These are phyloP conservation scores for Arctium minus DNA, from an alignment of 129 eudicot species.

Conservation along the genomic window DNA sequence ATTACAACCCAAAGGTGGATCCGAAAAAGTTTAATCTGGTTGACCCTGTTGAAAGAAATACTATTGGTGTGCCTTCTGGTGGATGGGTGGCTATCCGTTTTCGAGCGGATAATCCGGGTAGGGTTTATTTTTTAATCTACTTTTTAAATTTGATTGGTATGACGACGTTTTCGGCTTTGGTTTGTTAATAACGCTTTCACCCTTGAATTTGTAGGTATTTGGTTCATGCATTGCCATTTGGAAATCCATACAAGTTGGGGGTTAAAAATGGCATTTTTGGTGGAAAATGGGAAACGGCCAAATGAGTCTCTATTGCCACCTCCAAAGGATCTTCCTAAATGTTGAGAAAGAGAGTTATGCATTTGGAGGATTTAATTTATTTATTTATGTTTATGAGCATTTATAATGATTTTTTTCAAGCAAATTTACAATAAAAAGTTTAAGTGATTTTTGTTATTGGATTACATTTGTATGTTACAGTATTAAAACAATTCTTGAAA, in stretches of 20 bases:
- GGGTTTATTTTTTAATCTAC: background rate
- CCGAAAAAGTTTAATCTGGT: conserved; percentile 62
- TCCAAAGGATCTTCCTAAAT: conserved; percentile 57
- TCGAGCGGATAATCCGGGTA: conserved; percentile 87
- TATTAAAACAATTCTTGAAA: too few species aligned
- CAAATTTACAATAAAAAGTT: background rate
- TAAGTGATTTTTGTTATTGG: background rate
- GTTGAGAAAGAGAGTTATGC: conserved; percentile 16
- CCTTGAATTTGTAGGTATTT: conserved; percentile 32
- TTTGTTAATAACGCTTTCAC: background rate
- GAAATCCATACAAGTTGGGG: conserved; percentile 66
- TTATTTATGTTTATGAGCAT: conserved; percentile 5
- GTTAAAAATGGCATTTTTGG: conserved; percentile 54
- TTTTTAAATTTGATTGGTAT: background rate
- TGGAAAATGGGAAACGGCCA: conserved; percentile 56
- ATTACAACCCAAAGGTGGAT: conserved; percentile 57
- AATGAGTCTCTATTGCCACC: conserved; percentile 53
- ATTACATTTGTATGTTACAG: background rate
- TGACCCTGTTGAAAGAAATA: conserved; percentile 89
- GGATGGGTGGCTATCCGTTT: conserved; percentile 86
- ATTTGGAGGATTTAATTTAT: background rate
- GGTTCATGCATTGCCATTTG: conserved; percentile 68
- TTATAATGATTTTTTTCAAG: conserved; percentile 2
- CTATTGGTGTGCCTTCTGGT: conserved; percentile 78
- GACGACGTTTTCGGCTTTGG: background rate